These are phyloP conservation scores for Camellia granthamiana DNA, from an alignment of 148 eudicot genomes.

Conservation along the genomic window DNA sequence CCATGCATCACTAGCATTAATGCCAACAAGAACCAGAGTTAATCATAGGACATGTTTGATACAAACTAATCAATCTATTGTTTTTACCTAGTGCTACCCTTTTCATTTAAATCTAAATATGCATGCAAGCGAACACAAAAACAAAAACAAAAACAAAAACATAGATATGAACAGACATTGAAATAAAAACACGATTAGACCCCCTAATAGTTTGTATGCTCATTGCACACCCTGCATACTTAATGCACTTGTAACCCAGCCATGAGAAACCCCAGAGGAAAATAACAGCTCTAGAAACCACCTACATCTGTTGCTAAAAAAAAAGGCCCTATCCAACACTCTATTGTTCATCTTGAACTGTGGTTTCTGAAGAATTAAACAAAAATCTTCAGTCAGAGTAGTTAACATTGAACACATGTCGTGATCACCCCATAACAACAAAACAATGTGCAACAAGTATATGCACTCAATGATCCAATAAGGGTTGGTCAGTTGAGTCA, in stretches of 20 bases:
- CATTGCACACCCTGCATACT: background rate
- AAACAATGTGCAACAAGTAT: too few relatives aligned
- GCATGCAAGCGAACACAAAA: too few relatives aligned
- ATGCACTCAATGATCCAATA: too few relatives aligned
- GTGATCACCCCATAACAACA: too few relatives aligned
- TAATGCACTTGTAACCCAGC: background rate
- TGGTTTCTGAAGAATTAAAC: background rate
- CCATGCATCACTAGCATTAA: background rate
- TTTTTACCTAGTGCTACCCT: background rate
- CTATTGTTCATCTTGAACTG: background rate
- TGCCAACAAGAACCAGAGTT: background rate
- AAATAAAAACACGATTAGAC: background rate
- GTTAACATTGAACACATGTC: too few relatives aligned
- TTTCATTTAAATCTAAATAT: background rate
- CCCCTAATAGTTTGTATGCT: background rate
- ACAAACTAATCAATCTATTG: background rate
- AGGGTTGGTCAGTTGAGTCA: too few relatives aligned
- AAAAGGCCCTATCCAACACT: background rate
- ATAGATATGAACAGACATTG: background rate
- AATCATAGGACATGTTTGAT: background rate
- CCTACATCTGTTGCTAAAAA: background rate
- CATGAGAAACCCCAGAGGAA: background rate
- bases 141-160: background rate
- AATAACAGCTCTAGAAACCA: background rate
- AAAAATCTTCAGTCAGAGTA: background rate